phyloP scores from a whole-genome alignment of 1,284 basidiomycete genomes.

The Moesziomyces aphidis region DNA sequence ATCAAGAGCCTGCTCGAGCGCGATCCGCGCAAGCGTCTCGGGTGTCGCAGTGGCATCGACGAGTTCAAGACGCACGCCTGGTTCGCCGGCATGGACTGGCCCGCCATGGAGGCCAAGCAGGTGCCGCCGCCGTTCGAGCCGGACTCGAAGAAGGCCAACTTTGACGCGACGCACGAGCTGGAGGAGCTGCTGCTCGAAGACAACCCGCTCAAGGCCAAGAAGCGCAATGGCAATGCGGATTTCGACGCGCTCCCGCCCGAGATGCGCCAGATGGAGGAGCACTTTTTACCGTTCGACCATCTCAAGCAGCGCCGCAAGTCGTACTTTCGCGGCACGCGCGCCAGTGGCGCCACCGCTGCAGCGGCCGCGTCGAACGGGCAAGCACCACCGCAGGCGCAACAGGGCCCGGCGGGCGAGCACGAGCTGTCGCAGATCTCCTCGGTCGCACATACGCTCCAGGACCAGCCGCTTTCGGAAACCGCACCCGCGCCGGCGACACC shows the following conservation, averaged over 20 bases:
- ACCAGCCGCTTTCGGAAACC: conserved; percentile 60
- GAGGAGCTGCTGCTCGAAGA: conserved; percentile 96
- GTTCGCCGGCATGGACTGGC: conserved; percentile 90
- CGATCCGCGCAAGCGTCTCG: conserved; percentile 82
- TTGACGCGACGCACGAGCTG: conserved; percentile 97
- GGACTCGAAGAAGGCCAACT: conserved; percentile 97
- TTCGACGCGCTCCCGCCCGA: conserved; percentile 84
- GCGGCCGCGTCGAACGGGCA: neutral
- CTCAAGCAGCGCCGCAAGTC: conserved; percentile 57
- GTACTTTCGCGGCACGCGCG: conserved; percentile 47
- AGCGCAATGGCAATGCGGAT: conserved; percentile 89
- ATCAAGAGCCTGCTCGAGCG: conserved; percentile 76
- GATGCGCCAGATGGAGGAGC: conserved; percentile 97
- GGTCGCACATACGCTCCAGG: conserved; percentile 47
- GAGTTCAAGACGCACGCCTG: conserved; percentile 81
- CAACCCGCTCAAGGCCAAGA: conserved; percentile 94
- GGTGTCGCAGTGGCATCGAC: conserved; percentile 79
- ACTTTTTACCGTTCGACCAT: conserved; percentile 69
- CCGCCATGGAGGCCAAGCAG: conserved; percentile 78
- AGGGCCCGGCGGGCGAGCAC: conserved; percentile 4
- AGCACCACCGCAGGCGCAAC: conserved; percentile 8
- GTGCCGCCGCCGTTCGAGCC: conserved; percentile 88
- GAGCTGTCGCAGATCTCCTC: conserved; percentile 45
- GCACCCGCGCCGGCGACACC: conserved; percentile 4
- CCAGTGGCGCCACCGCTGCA: neutral